These are phyloP conservation scores for Penstemon newberryi DNA, from an alignment of 257 asterid genomes.

Conservation along the genomic window DNA sequence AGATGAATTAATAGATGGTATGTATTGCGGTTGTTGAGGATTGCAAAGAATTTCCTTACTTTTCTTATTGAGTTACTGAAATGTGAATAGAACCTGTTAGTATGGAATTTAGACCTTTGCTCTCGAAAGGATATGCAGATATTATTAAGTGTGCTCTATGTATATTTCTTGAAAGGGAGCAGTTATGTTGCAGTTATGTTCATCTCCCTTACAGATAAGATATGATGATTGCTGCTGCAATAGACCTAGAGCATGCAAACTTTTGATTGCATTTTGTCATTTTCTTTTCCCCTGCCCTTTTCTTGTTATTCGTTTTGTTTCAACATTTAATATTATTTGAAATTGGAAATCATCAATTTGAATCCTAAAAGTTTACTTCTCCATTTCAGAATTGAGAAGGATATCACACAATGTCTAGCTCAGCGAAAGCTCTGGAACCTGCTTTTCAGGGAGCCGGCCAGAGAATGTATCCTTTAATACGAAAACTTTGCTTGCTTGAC, in stretches of 20 bases:
- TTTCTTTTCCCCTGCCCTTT: slow-evolving; percentile 9
- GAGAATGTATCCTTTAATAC: slow-evolving; percentile 70
- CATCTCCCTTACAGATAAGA: not conserved
- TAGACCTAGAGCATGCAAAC: not conserved
- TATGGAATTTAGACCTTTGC: not conserved
- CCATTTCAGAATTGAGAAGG: slow-evolving; percentile 33
- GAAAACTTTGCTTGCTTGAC: slow-evolving; percentile 17
- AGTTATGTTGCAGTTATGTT: not conserved
- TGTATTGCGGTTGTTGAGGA: not conserved
- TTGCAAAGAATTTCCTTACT: not conserved
- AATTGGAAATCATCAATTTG: slow-evolving; percentile 26
- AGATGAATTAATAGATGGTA: not conserved
- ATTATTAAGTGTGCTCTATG: not conserved
- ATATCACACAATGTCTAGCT: slow-evolving; percentile 54
- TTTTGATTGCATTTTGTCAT: not conserved
- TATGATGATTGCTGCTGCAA: slow-evolving; percentile 9
- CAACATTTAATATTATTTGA: slow-evolving; percentile 29
- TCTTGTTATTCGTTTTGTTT: slow-evolving; percentile 23
- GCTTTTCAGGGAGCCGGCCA: slow-evolving; percentile 95
- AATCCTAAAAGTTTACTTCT: slow-evolving; percentile 30
- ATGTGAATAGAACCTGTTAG: slow-evolving; percentile 4
- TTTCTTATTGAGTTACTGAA: not conserved
- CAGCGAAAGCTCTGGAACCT: slow-evolving; percentile 78
- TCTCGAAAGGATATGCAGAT: not conserved
- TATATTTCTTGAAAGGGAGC: not conserved